Base-by-base conservation (phyloP, 768 basidiomycete genomes). In the Megacollybia marginata region DNA sequence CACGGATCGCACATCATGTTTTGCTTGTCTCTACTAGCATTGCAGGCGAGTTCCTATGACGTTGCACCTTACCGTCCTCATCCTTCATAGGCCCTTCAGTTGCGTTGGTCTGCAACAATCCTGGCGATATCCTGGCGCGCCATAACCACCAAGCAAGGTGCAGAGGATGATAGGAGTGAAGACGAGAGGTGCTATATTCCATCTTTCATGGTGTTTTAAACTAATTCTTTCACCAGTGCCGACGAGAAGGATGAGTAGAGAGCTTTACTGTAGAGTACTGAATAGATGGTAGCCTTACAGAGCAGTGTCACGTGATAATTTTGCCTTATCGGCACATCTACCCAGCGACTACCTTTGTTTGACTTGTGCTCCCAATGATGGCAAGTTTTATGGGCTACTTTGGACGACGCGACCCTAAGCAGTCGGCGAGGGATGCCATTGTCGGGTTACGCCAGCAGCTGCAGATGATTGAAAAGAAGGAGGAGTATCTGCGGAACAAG, bases 401-500 rank as follows among this genome's bases (percentile, higher is more conserved):
- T 65, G 86, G 85, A 11, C 78, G 83, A 55, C 80, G 82, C 57
- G 88, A 94, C 62, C 77, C 90, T 19, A 90, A 88, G 67, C 82
- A 87, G 68, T 73, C 84, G 23, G 85, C 95, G 42, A 79, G 92
- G 55, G 91, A 96, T 64, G 91, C 96, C 44, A 99, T 99, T 65
- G 88, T 98, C 52, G 78, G 78, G 42, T 75, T 99, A 57, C 82
- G 95, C 61, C 87, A 95, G 69, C 93, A 98, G 65, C 78, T 97
- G 54, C 82, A 91, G 69, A 88, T 95, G 84, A 83, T 98, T 57
- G 93, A 97, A 80, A 99, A 97, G 91, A 97, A 95, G 76, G 96
- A 97, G 73, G 95, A 98, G 66, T 77, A 90, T 67, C 72, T 97
- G 54, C 85, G 88, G 76, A 93, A 89, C 81, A 92, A 94, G 82